A percentile compares a stretch with the other conserved stretches of the same genome.
These are phyloP conservation scores for Pinus taeda DNA, from an alignment of 75 land plant species.

Conservation along the genomic window DNA sequence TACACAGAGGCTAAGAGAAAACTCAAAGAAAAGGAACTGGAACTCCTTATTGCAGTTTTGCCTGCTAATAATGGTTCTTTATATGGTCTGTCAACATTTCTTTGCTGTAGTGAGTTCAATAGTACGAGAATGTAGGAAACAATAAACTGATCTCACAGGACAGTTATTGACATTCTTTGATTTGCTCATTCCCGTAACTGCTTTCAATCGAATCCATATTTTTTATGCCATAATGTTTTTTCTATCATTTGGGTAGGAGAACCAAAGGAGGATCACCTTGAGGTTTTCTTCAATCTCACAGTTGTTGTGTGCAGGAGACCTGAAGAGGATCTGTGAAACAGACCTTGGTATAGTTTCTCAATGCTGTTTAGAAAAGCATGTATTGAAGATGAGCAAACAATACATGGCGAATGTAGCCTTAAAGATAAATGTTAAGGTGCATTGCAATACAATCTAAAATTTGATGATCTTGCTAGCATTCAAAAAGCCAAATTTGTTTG, in stretches of 20 bases:
- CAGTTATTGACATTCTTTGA: background rate
- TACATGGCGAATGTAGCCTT: slow-evolving; percentile 91
- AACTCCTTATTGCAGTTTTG: slow-evolving; percentile 76
- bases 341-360: slow-evolving; percentile 90
- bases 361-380: slow-evolving; percentile 90
- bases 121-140: too few species aligned
- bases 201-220: background rate
- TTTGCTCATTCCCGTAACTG: background rate
- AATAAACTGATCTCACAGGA: too few species aligned
- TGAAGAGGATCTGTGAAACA: slow-evolving; percentile 93
- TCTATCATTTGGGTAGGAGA: background rate
- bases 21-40: slow-evolving; percentile 67
- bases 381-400: slow-evolving; percentile 73
- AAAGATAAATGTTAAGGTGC: slow-evolving; percentile 93
- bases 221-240: slow-evolving; percentile 18
- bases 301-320: slow-evolving; percentile 54
- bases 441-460: background rate
- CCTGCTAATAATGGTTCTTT: slow-evolving; percentile 93
- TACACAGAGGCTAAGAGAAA: slow-evolving; percentile 55
- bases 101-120: too few species aligned
- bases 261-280: background rate
- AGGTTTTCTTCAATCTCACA: background rate
- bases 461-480: background rate
- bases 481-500: background rate
- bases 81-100: slow-evolving; percentile 53